A percentile compares a stretch with the other conserved stretches of the same genome.
These are phyloP conservation scores for Amaranthus cruentus DNA, from an alignment of 148 eudicot genomes.

Conservation along the genomic window DNA sequence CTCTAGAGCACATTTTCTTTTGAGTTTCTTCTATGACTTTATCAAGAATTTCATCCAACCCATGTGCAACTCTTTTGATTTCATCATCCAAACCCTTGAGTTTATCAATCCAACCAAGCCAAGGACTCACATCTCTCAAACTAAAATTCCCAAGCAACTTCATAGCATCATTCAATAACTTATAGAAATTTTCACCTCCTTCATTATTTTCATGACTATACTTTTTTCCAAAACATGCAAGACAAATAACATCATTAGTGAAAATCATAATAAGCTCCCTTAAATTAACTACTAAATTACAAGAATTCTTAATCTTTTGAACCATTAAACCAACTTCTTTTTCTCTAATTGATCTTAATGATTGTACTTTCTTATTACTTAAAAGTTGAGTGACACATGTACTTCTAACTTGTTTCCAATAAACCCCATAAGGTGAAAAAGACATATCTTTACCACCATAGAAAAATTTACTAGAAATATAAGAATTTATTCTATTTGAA, in stretches of 20 bases:
- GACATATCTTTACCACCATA: conserved; percentile 26
- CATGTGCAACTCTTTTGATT: conserved; percentile 33
- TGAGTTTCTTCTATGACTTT: conserved; percentile 28
- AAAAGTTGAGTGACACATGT: conserved; percentile 33
- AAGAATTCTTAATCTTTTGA: conserved; percentile 10
- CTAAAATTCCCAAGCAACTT: conserved; percentile 25
- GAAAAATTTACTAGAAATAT: conserved; percentile 2
- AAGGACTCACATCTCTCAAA: conserved; percentile 42
- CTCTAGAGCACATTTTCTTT: neutral
- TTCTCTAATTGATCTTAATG: conserved; percentile 21
- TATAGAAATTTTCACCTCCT: conserved; percentile 14
- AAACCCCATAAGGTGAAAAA: conserved; percentile 30
- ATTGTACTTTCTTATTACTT: conserved; percentile 28
- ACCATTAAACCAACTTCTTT: conserved; percentile 23
- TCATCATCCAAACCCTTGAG: conserved; percentile 27
- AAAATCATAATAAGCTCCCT: conserved; percentile 15
- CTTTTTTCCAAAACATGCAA: conserved; percentile 38
- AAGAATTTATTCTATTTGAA: conserved; percentile 18
- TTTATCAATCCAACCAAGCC: conserved; percentile 42
- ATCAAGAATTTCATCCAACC: conserved; percentile 38
- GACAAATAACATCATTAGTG: conserved; percentile 26
- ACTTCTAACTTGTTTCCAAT: conserved; percentile 39
- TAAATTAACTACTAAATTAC: conserved; percentile 16
- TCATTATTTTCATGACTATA: conserved; percentile 13
- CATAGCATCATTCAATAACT: conserved; percentile 14